Evolutionary conservation across 2,329 filamentous ascomycete species (phyloP).

Genomic region (Tolypocladium sp.): DNA sequence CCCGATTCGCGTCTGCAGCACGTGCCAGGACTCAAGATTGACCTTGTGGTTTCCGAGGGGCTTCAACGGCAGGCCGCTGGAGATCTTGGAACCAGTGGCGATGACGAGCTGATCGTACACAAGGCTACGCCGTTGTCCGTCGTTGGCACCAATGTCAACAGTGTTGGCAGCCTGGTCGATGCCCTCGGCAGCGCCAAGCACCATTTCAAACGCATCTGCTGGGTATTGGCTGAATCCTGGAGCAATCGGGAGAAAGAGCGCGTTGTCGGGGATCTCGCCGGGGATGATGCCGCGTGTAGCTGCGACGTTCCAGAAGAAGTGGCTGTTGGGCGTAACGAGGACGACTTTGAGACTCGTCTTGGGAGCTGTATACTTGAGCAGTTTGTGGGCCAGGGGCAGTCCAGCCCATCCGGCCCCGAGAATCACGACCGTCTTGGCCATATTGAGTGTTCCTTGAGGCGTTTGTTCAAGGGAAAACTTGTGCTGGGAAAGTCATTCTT

Average conservation of each 20-base stretch:
- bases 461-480: background rate
- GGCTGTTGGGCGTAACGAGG: conserved; percentile 42
- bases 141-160: conserved; percentile 24
- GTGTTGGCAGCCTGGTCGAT: conserved; percentile 23
- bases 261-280: conserved; percentile 33
- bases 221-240: conserved; percentile 36
- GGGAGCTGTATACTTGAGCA: conserved; percentile 38
- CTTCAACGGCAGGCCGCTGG: conserved; percentile 37
- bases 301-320: conserved; percentile 48
- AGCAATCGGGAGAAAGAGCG: conserved; percentile 36
- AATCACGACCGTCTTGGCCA: conserved; percentile 42
- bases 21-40: conserved; percentile 24
- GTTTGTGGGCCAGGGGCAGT: conserved; percentile 39
- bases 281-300: conserved; percentile 45
- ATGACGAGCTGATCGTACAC: conserved; percentile 43
- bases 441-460: conserved; percentile 12
- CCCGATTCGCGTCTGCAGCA: conserved; percentile 13
- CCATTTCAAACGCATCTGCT: conserved; percentile 33
- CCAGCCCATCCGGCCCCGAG: conserved; percentile 44
- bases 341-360: conserved; percentile 38
- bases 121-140: conserved; percentile 21
- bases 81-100: conserved; percentile 40
- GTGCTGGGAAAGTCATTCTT: background rate
- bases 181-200: conserved; percentile 34
- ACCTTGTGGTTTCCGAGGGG: conserved; percentile 33